Evolutionary conservation across 106 monocot genomes (phyloP).

Genomic region (Vanilla planifolia): DNA sequence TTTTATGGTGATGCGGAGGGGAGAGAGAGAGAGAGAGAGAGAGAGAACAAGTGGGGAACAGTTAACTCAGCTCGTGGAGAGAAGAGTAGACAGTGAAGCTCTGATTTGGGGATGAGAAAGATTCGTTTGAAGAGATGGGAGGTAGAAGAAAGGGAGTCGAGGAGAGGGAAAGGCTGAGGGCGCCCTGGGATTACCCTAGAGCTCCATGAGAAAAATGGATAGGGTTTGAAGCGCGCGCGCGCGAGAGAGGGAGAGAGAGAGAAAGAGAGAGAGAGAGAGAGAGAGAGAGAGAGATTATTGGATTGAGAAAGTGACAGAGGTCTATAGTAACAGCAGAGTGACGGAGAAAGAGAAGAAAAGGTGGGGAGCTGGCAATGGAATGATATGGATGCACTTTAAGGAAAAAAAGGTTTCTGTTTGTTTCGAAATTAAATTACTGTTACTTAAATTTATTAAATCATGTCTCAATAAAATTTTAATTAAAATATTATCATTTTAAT

Average conservation of each 20-base stretch:
- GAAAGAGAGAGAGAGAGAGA: constrained; percentile 14
- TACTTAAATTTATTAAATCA: no score
- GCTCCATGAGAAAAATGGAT: constrained; percentile 8
- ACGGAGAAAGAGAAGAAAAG: constrained; percentile 16
- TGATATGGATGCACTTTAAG: no score
- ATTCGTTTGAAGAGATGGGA: neutral
- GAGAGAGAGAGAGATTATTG: constrained; percentile 6
- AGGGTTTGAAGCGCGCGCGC: constrained; percentile 9
- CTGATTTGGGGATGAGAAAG: neutral
- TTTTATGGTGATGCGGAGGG: no score
- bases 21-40: constrained; percentile 3
- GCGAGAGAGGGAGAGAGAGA: constrained; percentile 1
- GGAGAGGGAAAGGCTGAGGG: neutral
- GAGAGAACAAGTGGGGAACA: neutral
- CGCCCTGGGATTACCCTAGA: neutral
- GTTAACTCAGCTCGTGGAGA: neutral
- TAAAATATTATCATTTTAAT: no score
- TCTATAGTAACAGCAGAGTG: no score
- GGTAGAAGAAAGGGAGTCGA: neutral
- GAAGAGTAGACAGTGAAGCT: neutral
- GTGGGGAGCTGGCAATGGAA: neutral
- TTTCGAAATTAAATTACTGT: no score
- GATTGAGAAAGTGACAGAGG: constrained; percentile 5
- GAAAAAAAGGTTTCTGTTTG: no score
- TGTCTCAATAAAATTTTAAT: no score